Evolutionary conservation across 2,329 filamentous ascomycete species (phyloP).

Genomic region (Colletotrichum spaethianum): DNA sequence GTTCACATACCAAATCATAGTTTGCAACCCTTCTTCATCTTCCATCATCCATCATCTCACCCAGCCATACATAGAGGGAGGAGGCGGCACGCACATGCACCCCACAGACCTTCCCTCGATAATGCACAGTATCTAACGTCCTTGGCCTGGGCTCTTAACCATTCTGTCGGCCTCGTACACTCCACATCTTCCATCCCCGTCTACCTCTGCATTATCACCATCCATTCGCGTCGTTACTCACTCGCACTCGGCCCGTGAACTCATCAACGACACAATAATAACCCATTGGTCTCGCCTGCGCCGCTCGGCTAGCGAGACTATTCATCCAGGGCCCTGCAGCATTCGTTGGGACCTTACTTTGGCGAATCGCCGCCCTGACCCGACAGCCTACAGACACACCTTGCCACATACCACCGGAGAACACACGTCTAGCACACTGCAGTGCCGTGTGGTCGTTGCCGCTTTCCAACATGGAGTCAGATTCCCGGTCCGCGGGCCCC

Average conservation of each 20-base stretch:
- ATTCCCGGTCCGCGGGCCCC: conserved; percentile 44
- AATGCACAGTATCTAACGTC: not conserved
- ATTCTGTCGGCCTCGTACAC: not conserved
- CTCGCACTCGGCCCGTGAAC: not conserved
- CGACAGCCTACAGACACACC: not conserved
- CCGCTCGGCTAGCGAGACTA: conserved; percentile 2
- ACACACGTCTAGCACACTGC: not conserved
- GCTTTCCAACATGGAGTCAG: conserved; percentile 32
- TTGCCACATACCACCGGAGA: conserved; percentile 3
- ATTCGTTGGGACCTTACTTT: not conserved
- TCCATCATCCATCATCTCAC: not conserved
- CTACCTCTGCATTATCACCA: not conserved
- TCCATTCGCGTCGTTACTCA: not conserved
- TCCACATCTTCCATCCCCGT: not conserved
- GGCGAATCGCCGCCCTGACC: not conserved
- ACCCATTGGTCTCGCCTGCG: not conserved
- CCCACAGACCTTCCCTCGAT: not conserved
- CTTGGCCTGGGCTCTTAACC: not conserved
- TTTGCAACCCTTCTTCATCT: not conserved
- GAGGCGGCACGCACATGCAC: not conserved
- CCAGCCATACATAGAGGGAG: not conserved
- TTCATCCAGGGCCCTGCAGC: not conserved
- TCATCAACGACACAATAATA: conserved; percentile 9
- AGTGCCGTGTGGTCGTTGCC: not conserved
- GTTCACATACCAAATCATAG: not conserved